Percentiles rank a stretch among this genome's conserved stretches.
Conservation (phyloP, 768 basidiomycete species). For the Candolleomyces eurysporus region DNA sequence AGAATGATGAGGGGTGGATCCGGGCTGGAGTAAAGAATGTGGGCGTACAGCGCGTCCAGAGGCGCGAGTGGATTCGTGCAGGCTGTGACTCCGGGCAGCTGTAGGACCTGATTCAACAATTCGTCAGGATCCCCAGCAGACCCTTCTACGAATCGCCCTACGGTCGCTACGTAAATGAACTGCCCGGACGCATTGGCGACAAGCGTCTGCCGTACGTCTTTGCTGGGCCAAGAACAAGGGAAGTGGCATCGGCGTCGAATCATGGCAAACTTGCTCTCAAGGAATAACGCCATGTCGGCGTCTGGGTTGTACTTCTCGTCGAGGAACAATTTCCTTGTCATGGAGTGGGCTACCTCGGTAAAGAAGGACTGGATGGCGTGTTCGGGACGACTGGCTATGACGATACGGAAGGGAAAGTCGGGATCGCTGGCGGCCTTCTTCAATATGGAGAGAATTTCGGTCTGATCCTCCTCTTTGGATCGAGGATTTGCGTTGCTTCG, state of each 20-base stretch:
- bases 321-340: not conserved
- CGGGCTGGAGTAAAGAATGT: not conserved
- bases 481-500: not conserved
- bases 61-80: not conserved
- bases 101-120: too few relatives aligned
- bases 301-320: conserved; percentile 5
- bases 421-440: not conserved
- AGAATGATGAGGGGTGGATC: not conserved
- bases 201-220: not conserved
- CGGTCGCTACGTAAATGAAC: conserved; percentile 16
- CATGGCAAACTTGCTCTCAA: not conserved
- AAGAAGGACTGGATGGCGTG: not conserved
- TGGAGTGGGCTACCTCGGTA: not conserved
- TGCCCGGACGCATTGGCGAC: conserved; percentile 11
- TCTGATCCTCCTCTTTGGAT: not conserved
- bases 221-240: not conserved
- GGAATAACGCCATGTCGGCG: conserved; percentile 1
- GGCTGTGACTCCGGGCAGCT: too few relatives aligned
- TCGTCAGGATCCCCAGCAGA: too few relatives aligned
- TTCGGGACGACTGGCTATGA: not conserved
- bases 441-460: not conserved
- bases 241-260: conserved; percentile 2
- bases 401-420: not conserved
- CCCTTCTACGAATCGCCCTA: conserved; percentile 2
- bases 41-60: not conserved